These are phyloP conservation scores for Lodderomyces jiufengensis DNA, from an alignment of 1,139 yeast species.

Conservation along the genomic window DNA sequence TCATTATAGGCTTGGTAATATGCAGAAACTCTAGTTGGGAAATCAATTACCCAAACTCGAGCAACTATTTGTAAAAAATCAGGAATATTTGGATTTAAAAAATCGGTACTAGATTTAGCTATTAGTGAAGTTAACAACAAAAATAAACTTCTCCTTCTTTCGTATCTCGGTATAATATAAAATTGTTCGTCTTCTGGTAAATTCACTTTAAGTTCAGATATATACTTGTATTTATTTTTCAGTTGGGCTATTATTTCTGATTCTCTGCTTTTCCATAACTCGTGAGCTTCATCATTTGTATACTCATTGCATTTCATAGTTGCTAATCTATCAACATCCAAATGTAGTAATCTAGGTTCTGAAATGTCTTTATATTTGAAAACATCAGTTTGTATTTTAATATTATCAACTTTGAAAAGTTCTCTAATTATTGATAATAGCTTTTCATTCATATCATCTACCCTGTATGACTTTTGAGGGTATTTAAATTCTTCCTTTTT, in stretches of 20 bases:
- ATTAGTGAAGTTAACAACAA: neutral
- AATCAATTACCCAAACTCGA: conserved; percentile 59
- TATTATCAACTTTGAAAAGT: conserved; percentile 39
- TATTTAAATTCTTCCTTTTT: conserved; percentile 20
- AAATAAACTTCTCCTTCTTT: conserved; percentile 5
- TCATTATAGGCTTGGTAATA: conserved; percentile 53
- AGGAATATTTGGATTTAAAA: no score
- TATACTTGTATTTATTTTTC: conserved; percentile 36
- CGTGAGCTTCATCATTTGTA: conserved; percentile 28
- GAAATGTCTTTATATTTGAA: conserved; percentile 38
- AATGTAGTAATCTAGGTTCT: conserved; percentile 40
- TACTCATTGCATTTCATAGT: neutral
- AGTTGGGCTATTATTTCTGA: conserved; percentile 33
- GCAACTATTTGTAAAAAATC: conserved; percentile 46
- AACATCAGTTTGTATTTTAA: conserved; percentile 49
- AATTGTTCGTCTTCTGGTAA: conserved; percentile 34
- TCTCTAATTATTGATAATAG: conserved; percentile 34
- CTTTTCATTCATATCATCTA: conserved; percentile 47
- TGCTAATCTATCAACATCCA: conserved; percentile 36
- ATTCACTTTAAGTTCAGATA: conserved; percentile 31
- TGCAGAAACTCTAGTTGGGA: conserved; percentile 49
- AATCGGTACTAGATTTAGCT: no score
- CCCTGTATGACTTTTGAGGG: conserved; percentile 44
- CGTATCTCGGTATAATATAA: conserved; percentile 37
- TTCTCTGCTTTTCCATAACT: conserved; percentile 54